Conservation (phyloP, 2,329 filamentous ascomycete genomes). For the Apiospora aurea region DNA sequence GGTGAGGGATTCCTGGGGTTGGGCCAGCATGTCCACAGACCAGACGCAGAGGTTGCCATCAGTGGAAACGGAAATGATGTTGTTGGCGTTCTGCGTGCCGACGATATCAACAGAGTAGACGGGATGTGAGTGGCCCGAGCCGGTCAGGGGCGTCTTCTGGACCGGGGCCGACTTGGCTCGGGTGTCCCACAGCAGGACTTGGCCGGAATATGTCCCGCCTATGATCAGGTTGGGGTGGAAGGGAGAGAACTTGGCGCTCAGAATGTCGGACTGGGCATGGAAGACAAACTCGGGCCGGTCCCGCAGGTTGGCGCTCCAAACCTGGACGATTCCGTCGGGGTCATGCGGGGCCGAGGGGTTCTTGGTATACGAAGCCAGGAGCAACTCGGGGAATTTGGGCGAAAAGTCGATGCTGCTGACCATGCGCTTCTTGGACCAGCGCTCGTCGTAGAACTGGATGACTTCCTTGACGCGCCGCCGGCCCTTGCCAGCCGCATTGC, state of each 20-base stretch:
- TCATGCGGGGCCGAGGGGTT: conserved; percentile 95
- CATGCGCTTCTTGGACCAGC: conserved; percentile 98
- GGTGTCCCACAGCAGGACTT: conserved; percentile 97
- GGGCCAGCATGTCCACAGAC: conserved; percentile 97
- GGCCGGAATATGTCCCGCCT: conserved; percentile 94
- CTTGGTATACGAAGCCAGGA: conserved; percentile 96
- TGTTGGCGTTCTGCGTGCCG: conserved; percentile 97
- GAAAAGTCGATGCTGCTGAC: conserved; percentile 96
- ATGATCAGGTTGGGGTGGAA: conserved; percentile 97
- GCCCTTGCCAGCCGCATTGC: conserved; percentile 73
- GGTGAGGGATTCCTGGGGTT: conserved; percentile 93
- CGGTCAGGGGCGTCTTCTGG: conserved; percentile 94
- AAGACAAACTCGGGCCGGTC: conserved; percentile 96
- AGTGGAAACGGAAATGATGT: conserved; percentile 96
- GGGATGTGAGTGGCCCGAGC: conserved; percentile 93
- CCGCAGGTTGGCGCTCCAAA: conserved; percentile 97
- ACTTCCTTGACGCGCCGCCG: conserved; percentile 83
- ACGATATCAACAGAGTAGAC: conserved; percentile 96
- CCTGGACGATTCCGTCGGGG: conserved; percentile 89
- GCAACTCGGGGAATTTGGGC: conserved; percentile 90
- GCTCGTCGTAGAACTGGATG: conserved; percentile 91
- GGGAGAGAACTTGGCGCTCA: conserved; percentile 97
- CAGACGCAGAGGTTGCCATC: conserved; percentile 97
- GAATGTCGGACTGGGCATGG: conserved; percentile 92
- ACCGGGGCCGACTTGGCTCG: conserved; percentile 88